Base-by-base conservation (phyloP, 495 filamentous ascomycete genomes). In the Cercophora scortea region DNA sequence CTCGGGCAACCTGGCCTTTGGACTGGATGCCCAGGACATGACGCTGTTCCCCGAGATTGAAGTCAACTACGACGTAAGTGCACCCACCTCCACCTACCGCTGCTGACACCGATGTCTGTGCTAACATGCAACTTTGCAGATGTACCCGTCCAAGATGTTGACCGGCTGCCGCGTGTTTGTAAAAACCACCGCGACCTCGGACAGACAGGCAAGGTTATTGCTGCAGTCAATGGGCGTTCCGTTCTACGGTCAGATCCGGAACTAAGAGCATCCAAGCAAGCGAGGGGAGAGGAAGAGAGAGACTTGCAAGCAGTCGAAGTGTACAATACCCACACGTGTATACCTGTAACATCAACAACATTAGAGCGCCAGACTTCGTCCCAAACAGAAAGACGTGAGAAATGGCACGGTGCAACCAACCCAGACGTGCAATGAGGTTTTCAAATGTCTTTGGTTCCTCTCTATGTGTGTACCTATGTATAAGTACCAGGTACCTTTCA, bases 11-110 rank as follows among this genome's bases (percentile, higher is more conserved):
- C 81, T 98, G 49, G 76, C 74, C 25, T 95, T 85, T 66, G 91
- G 92, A 53, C 72, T 97, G 54, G 71, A 67, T 6, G 73, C 82
- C 35, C 85, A 89, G 54, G 76, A 79, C 40, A 79, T 96, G 49
- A 80, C 83, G 50, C 61, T 87, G 47, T 97, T 96, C 69, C 94
- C 94, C 0, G 93, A 98, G 72, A 79, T 97, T 49, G 90, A 95
- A 67, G 79, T 86, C 42, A 94, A 95, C 70, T 92, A 90, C 64
- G 86, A 90, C 70, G 90, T 96, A 70, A 80, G 90, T 82, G 42
- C 52, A n/a, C 0, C 2, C 25, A 25, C 25, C 25, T 5, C 25
- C 25, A 25, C 25, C 25, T 5, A 25, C 25, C 25, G n/a, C n/a
- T 5, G 25, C 25, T 25, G 12, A 32, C 8, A 18, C 38, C 46